Evolutionary conservation across 208 protist species (phyloP), one percentile per base, ranked within the genome.

Genomic region (Novymonas esmeraldas): DNA sequence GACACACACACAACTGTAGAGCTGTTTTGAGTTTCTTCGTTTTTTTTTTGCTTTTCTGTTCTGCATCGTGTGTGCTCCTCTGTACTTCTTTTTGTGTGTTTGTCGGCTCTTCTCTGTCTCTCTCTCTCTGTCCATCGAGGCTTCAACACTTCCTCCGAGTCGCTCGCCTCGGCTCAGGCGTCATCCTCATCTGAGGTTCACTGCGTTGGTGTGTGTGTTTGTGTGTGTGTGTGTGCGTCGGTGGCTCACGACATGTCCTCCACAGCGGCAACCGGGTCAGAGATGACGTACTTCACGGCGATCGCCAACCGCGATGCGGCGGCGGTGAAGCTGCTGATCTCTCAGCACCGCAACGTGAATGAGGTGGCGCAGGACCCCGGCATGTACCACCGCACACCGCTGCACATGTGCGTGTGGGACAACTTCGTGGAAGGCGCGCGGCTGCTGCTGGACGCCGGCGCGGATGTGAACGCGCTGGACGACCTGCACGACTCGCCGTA

Each of bases 401-500:
- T 89, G 52, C 79, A 84, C 54, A 16, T 89, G 29, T 82, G 72
- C 36, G 77, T 89, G 16, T 83, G 74, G 79, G 73, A 83, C 11
- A 70, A 85, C 68, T 78, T 71, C 44, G 49, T 79, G 31, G 77
- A 82, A 2, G 76, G 60, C 1, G 79, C 77, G 26, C 70, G 79
- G 73, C 66, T 72, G 20, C 65, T 83, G n/a, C 61, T 83, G n/a
- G 78, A 83, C 26, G 65, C 54, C 13, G 78, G 78, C 3, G 83
- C 83, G 5, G 74, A 89, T 55, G 68, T 89, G 9, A 89, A 89
- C 58, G 50, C 57, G 14, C 66, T 78, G 4, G 82, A 89, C 36
- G 69, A 85, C 49, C 59, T 89, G 46, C 76, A 89, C 55, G 82
- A 89, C 75, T 72, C 79, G 7, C 79, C 82, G 3, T 89, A 83